A percentile compares a stretch with the other conserved stretches of the same genome.
Conservation (phyloP, 2,329 filamentous ascomycete species). For the Pseudopithomyces chartarum region DNA sequence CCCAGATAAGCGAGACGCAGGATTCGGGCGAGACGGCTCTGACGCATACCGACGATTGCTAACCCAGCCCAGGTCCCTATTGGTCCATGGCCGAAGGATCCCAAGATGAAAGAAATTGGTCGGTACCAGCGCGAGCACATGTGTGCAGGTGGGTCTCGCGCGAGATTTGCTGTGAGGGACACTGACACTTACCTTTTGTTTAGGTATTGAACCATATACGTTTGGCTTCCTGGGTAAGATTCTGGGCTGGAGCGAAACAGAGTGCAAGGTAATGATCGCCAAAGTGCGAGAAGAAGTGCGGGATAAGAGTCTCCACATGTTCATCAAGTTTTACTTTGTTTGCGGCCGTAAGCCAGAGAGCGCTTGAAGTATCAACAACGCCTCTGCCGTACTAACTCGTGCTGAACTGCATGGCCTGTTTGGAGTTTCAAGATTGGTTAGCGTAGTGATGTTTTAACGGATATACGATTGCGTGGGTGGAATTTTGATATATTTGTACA, state of each 20-base stretch:
- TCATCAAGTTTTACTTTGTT: constrained; percentile 43
- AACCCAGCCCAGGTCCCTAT: constrained; percentile 31
- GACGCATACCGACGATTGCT: background rate
- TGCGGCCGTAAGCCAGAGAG: constrained; percentile 35
- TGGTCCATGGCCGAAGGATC: constrained; percentile 53
- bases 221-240: constrained; percentile 43
- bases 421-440: too few species aligned
- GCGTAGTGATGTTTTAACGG: too few species aligned
- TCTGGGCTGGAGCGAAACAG: constrained; percentile 40
- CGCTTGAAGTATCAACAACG: constrained; percentile 3
- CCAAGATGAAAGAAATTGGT: constrained; percentile 57
- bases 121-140: constrained; percentile 46
- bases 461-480: too few species aligned
- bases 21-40: background rate
- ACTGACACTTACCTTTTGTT: background rate
- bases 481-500: too few species aligned
- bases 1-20: constrained; percentile 7
- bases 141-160: constrained; percentile 24
- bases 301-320: constrained; percentile 33
- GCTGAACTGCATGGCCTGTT: too few species aligned
- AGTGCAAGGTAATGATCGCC: constrained; percentile 40
- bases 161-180: background rate
- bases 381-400: too few species aligned
- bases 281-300: constrained; percentile 40
- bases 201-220: constrained; percentile 42